Evolutionary conservation across 2,329 filamentous ascomycete genomes (phyloP).

Genomic region (Sphaerulina populicola): DNA sequence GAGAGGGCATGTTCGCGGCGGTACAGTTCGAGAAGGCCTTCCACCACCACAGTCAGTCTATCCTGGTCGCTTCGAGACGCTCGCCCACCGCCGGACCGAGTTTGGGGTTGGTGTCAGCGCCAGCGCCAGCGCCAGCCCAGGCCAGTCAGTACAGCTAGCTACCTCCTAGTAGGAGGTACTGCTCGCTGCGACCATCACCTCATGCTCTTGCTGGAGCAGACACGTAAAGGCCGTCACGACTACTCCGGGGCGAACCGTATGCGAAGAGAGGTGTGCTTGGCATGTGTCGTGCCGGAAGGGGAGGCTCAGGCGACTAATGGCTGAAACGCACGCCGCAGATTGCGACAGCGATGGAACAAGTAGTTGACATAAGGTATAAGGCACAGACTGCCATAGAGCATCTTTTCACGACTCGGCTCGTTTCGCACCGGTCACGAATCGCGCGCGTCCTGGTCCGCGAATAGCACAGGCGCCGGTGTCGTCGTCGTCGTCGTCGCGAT

Average conservation of each 20-base stretch:
- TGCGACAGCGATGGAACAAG: neutral
- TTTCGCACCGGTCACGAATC: neutral
- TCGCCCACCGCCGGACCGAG: slow-evolving; percentile 1
- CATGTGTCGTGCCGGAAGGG: too few species aligned
- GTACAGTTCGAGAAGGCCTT: slow-evolving; percentile 6
- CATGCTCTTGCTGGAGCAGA: too few species aligned
- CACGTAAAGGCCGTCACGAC: too few species aligned
- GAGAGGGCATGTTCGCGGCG: slow-evolving; percentile 13
- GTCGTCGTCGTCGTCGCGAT: too few species aligned
- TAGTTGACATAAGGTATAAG: too few species aligned
- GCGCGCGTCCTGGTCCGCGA: neutral
- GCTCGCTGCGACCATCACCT: too few species aligned
- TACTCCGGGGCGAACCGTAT: too few species aligned
- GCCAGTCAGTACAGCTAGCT: too few species aligned
- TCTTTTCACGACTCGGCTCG: too few species aligned
- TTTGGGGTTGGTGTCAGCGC: neutral
- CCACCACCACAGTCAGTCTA: slow-evolving; percentile 1
- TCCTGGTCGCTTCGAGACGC: slow-evolving; percentile 12
- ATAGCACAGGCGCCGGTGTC: neutral
- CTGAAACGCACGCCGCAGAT: neutral
- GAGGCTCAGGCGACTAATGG: neutral
- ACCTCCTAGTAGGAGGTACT: too few species aligned
- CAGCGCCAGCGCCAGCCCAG: neutral
- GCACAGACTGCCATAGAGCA: too few species aligned
- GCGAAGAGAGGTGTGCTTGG: too few species aligned